A percentile compares a stretch with the other conserved stretches of the same genome.
Conservation (phyloP, 2,329 filamentous ascomycete species). For the Kalaharituber pfeilii region DNA sequence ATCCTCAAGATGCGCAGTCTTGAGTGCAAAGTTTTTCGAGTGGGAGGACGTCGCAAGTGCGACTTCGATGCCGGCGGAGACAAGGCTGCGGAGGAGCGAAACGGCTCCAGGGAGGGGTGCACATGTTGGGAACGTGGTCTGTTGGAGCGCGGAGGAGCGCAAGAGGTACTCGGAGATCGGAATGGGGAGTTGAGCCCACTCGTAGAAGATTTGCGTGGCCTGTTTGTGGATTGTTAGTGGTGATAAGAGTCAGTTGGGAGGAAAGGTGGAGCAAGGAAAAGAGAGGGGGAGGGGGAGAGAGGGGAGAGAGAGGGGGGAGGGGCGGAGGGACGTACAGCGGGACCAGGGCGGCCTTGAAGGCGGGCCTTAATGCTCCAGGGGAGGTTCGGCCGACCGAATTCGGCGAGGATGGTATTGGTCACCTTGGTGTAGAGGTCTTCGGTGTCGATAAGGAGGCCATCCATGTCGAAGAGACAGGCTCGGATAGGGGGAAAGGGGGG, state of each 20-base stretch:
- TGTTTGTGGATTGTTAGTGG: conserved; percentile 21
- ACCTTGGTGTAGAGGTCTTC: conserved; percentile 77
- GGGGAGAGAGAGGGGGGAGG: conserved; percentile 35
- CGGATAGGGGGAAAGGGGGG: conserved; percentile 62
- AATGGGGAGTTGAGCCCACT: conserved; percentile 78
- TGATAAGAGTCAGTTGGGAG: conserved; percentile 3
- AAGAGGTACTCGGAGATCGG: conserved; percentile 44
- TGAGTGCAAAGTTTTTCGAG: conserved; percentile 53
- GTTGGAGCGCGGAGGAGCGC: conserved; percentile 47
- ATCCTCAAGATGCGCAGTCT: conserved; percentile 43
- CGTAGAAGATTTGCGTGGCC: conserved; percentile 46
- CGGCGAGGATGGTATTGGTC: conserved; percentile 63
- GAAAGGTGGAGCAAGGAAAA: neutral
- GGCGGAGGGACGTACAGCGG: conserved; percentile 29
- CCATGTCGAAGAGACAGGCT: conserved; percentile 86
- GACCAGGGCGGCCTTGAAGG: conserved; percentile 50
- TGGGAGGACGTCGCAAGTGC: conserved; percentile 75
- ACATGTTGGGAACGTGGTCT: conserved; percentile 52
- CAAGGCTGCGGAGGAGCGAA: conserved; percentile 45
- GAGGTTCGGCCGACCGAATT: conserved; percentile 55
- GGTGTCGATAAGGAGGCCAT: conserved; percentile 83
- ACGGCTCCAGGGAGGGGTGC: conserved; percentile 63
- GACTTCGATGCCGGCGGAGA: conserved; percentile 44
- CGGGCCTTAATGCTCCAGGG: conserved; percentile 91
- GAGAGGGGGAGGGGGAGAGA: conserved; percentile 27